Evolutionary conservation across 2,329 filamentous ascomycete species (phyloP).

Genomic region (Neopestalotiopsis clavispora): DNA sequence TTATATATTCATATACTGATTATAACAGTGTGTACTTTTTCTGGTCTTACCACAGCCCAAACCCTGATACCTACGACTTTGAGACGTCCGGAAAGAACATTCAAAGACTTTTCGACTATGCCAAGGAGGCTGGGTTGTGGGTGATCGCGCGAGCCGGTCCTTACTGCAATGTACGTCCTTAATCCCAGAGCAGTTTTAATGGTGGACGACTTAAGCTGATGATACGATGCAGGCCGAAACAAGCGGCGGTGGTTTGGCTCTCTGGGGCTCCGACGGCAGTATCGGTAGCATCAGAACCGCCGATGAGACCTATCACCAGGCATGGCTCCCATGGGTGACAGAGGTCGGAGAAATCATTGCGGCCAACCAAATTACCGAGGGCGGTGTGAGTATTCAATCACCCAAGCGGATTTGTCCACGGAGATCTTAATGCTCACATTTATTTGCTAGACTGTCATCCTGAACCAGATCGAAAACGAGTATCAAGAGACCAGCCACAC

Average conservation of each 20-base stretch:
- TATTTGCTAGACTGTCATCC: constrained; percentile 44
- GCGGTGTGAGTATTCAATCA: constrained; percentile 35
- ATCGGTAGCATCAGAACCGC: constrained; percentile 45
- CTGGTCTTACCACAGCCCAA: constrained; percentile 53
- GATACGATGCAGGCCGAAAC: constrained; percentile 43
- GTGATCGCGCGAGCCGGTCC: constrained; percentile 56
- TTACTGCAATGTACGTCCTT: constrained; percentile 53
- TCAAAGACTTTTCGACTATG: constrained; percentile 54
- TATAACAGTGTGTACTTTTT: constrained; percentile 50
- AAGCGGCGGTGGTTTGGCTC: constrained; percentile 48
- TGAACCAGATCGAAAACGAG: constrained; percentile 60
- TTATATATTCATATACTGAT: background rate
- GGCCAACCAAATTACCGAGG: constrained; percentile 54
- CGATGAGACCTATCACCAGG: constrained; percentile 45
- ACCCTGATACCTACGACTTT: constrained; percentile 52
- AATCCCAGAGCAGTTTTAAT: no score
- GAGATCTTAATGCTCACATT: background rate
- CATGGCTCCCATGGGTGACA: constrained; percentile 52
- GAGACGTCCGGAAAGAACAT: constrained; percentile 54
- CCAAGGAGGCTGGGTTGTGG: constrained; percentile 56
- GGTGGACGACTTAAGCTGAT: background rate
- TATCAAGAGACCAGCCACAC: constrained; percentile 48
- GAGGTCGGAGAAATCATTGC: constrained; percentile 52
- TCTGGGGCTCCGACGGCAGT: constrained; percentile 49
- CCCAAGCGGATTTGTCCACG: background rate